phyloP scores from a whole-genome alignment of 495 filamentous ascomycete genomes.

The Thozetella sp. region DNA sequence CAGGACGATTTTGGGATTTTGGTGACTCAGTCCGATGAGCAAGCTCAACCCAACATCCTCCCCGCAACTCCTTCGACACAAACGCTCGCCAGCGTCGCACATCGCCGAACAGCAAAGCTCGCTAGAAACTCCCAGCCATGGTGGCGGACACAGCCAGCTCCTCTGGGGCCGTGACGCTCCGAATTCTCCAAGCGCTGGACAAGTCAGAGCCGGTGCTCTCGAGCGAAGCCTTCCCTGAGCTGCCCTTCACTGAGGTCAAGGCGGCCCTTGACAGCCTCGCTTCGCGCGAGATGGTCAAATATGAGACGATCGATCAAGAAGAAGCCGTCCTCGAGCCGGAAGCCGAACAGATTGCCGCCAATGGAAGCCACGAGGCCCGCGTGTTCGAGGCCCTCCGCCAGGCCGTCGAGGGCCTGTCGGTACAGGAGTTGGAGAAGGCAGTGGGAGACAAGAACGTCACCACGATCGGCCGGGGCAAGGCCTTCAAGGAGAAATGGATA shows the following conservation, averaged over 20 bases:
- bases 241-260: slow-evolving; percentile 74
- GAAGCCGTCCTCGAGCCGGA: slow-evolving; percentile 78
- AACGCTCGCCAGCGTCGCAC: not conserved
- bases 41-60: not conserved
- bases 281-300: slow-evolving; percentile 82
- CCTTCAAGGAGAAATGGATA: slow-evolving; percentile 97
- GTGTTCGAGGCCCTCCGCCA: slow-evolving; percentile 85
- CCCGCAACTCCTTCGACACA: not conserved
- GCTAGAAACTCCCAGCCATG: slow-evolving; percentile 17
- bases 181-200: slow-evolving; percentile 69
- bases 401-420: slow-evolving; percentile 76
- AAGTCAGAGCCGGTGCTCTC: slow-evolving; percentile 69
- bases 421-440: slow-evolving; percentile 71
- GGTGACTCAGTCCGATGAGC: not conserved
- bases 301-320: slow-evolving; percentile 80
- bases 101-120: not conserved
- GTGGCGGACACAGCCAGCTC: slow-evolving; percentile 17
- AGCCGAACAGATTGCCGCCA: slow-evolving; percentile 72
- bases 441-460: slow-evolving; percentile 83
- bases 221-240: slow-evolving; percentile 72
- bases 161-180: slow-evolving; percentile 58
- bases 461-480: slow-evolving; percentile 92
- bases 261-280: slow-evolving; percentile 83
- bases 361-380: slow-evolving; percentile 93
- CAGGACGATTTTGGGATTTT: not conserved